Conservation (phyloP, 1,284 basidiomycete species). For the Fomitopsis palustris region DNA sequence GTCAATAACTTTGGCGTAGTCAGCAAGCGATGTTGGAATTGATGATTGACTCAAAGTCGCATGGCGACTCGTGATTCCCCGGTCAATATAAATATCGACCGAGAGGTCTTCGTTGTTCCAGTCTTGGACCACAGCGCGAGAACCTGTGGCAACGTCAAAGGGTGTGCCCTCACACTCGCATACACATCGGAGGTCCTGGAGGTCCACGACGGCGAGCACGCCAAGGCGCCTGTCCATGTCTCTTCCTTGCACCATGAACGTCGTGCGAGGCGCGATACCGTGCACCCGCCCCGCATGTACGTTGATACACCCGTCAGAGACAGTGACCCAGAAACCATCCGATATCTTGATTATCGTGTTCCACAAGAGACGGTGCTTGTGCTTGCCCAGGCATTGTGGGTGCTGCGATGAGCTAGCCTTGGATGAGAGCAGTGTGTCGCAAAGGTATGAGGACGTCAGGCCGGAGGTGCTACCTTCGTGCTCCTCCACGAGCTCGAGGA, state of each 20-base stretch:
- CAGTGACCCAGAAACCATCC: neutral
- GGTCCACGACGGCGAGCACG: neutral
- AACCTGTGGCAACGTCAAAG: neutral
- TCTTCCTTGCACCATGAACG: neutral
- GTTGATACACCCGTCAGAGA: neutral
- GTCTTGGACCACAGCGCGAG: neutral
- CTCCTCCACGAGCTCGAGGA: neutral
- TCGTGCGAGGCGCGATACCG: neutral
- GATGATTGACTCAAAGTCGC: neutral
- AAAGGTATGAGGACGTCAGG: neutral
- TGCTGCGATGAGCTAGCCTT: neutral
- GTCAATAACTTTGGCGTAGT: neutral
- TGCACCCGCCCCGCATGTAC: neutral
- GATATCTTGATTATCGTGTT: neutral
- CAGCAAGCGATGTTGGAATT: neutral
- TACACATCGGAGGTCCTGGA: neutral
- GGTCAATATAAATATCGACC: neutral
- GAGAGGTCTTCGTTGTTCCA: conserved; percentile 1
- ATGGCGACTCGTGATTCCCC: neutral
- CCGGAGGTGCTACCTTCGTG: neutral
- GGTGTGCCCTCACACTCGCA: neutral
- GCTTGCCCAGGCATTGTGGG: neutral
- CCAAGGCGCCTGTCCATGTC: neutral
- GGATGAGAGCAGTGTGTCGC: neutral
- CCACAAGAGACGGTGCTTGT: neutral